Evolutionary conservation across 1,284 basidiomycete genomes (phyloP), one percentile per base, ranked within the genome.

Genomic region (Heterobasidion parviporum): DNA sequence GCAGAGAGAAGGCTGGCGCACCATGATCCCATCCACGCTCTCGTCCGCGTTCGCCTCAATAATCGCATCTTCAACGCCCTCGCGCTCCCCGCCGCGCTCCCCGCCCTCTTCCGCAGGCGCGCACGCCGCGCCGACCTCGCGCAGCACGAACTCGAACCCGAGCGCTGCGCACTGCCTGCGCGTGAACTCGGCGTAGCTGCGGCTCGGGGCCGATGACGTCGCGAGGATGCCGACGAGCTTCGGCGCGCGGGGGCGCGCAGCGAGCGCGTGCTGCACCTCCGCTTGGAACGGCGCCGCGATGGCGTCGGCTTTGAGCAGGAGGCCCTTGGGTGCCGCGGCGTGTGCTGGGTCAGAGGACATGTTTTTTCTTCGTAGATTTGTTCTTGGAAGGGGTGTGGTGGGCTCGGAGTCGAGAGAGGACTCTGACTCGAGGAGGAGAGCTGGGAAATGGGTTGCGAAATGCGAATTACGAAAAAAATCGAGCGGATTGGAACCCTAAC

Each of bases 1-100:
- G 26, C 26, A 26, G 26, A 26, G 26, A 5, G 6, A 60, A 26
- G 26, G 26, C 26, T 26, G 4, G 66, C 83, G 57, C 64, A 92
- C 94, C 94, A 98, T 96, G 67, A 98, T 94, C n/a, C 95, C 95
- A 72, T 97, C 85, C 7, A 97, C 83, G 58, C 76, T 78, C 20
- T 78, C 74, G 67, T 97, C 92, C 60, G 92, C 91, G 67, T 98
- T 98, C 18, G 94, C 90, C 66, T 95, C 92, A 56, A 98, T 87
- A 62, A 98, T 95, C 6, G 91, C 94, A 69, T 97, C 92, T 69
- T 97, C 94, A 10, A 94, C 92, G 10, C 89, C 92, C 43, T 87
- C 84, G 10, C 82, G 80, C 16, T 83, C 79, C 10, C 72, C 75
- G 10, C 71, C 8, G 20, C 34, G 68, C 16, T 68, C 67, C 63